These are phyloP conservation scores for Vigna unguiculata DNA, from an alignment of 306 rosid species.

Conservation along the genomic window DNA sequence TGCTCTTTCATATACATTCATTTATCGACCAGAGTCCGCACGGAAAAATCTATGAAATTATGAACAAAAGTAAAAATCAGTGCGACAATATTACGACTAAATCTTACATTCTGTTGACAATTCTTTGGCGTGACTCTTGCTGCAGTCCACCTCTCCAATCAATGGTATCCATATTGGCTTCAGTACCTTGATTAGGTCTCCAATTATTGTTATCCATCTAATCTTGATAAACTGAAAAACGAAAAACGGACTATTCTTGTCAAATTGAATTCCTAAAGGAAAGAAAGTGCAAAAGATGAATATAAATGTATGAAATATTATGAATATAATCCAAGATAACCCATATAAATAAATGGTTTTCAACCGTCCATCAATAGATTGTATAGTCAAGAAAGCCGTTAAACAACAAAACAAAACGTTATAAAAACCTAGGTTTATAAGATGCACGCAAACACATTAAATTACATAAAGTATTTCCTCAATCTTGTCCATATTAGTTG, in stretches of 20 bases:
- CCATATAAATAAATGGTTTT: slow-evolving; percentile 20
- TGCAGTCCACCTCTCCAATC: slow-evolving; percentile 59
- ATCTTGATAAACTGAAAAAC: slow-evolving; percentile 32
- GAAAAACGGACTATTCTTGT: background rate
- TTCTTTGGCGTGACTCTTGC: slow-evolving; percentile 58
- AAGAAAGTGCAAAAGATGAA: slow-evolving; percentile 6
- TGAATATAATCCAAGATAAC: slow-evolving; percentile 17
- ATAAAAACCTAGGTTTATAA: no score
- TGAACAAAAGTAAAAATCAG: background rate
- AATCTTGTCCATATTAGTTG: no score
- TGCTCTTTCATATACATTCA: no score
- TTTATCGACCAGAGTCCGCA: background rate
- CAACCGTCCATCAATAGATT: background rate
- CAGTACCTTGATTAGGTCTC: slow-evolving; percentile 57
- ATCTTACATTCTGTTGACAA: slow-evolving; percentile 59
- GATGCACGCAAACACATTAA: no score
- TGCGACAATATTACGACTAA: slow-evolving; percentile 22
- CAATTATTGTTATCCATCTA: slow-evolving; percentile 55
- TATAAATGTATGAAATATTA: background rate
- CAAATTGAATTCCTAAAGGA: background rate
- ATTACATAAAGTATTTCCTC: no score
- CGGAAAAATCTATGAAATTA: background rate
- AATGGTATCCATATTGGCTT: slow-evolving; percentile 48
- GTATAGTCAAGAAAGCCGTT: slow-evolving; percentile 19
- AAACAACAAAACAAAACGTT: no score